These are phyloP conservation scores for Fusarium incarnatum DNA, from an alignment of 2,329 filamentous ascomycete species.

Conservation along the genomic window DNA sequence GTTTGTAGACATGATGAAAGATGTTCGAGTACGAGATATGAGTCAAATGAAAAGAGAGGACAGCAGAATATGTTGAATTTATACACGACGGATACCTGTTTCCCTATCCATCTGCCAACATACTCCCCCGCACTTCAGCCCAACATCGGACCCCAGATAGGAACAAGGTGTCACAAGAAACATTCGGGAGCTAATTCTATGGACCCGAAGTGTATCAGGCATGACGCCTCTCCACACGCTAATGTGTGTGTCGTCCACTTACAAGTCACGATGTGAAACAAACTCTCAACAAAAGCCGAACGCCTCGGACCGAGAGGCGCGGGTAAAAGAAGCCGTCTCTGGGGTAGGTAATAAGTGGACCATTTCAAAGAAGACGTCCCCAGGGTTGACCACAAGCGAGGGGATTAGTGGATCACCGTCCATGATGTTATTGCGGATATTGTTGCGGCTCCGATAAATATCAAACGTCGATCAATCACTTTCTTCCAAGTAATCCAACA, in stretches of 20 bases:
- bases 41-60: too few relatives aligned
- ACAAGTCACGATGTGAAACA: not conserved
- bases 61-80: not conserved
- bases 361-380: too few relatives aligned
- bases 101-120: not conserved
- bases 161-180: not conserved
- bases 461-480: not conserved
- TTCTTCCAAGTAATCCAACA: conserved; percentile 28
- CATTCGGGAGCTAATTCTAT: conserved; percentile 2
- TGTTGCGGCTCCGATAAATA: not conserved
- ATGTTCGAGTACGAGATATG: too few relatives aligned
- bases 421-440: not conserved
- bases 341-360: not conserved
- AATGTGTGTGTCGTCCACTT: not conserved
- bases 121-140: conserved; percentile 23
- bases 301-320: conserved; percentile 17
- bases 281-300: conserved; percentile 4
- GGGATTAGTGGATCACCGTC: too few relatives aligned
- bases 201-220: conserved; percentile 11
- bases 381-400: too few relatives aligned
- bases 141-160: conserved; percentile 5
- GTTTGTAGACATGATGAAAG: conserved; percentile 26
- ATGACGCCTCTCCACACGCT: not conserved
- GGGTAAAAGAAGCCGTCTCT: conserved; percentile 1
- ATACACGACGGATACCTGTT: not conserved